Base-by-base conservation (phyloP, 257 asterid species). In the Mentha longifolia region DNA sequence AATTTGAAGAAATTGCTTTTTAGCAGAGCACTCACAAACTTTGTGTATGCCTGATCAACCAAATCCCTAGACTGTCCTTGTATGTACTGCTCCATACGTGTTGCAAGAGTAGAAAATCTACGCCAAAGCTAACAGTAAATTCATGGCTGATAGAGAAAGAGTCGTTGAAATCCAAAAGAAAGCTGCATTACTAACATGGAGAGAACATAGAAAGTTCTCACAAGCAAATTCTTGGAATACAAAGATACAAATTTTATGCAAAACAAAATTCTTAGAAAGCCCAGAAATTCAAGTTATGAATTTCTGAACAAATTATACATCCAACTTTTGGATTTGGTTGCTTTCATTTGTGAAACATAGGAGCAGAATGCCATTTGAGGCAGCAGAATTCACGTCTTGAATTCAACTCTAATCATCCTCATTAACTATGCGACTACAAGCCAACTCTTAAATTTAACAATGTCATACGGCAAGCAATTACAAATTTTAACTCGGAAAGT, bases 1-100 rank as follows among this genome's bases (percentile, higher is more conserved):
- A 68, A 11, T 28, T 33, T 16, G 9, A 15, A 35, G 49, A 55
- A 59, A 55, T 41, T 15, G 14, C 35, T 43, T 51, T 70, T 33
- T 56, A 41, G 60, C 7, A 33, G 69, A 65, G 76, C 72, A 85
- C 99, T 83, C 80, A 95, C 99, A 81, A 95, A 85, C 78, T 92
- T 92, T n/a, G 83, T 78, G 74, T 95, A 95, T 51, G 99, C 99
- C 81, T 87, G 89, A 79, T 95, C 99, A 68, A 95, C 98, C 85
- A 92, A 92, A 83, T 95, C 93, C 87, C 99, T 85, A 2, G 99
- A 95, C 69, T 95, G 98, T 68, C 98, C 99, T 76, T 95, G 98
- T 71, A 92, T 95, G 79, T 95, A 95, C 82, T 92, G 99, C 84
- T 95, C 99, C 99, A 95, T 95, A 74, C 97, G 97, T 74, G 98